A percentile compares a stretch with the other conserved stretches of the same genome.
Evolutionary conservation across 2,329 filamentous ascomycete species (phyloP).

Genomic region (Ophiognomonia clavigignenti-juglandacearum): DNA sequence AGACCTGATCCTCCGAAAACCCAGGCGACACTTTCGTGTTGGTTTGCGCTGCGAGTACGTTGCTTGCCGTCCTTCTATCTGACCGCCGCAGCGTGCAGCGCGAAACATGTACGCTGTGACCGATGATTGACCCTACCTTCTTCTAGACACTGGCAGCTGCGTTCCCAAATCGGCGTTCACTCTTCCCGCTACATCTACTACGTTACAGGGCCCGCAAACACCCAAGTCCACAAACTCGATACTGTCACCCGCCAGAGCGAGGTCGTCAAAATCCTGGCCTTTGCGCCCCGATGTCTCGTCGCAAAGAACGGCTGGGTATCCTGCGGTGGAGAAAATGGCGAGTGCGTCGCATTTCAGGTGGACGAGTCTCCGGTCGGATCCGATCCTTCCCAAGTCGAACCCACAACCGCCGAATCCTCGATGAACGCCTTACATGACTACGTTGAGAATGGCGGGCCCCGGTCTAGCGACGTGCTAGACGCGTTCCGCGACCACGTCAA

Average conservation of each 20-base stretch:
- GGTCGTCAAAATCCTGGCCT: constrained; percentile 66
- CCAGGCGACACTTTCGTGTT: constrained; percentile 61
- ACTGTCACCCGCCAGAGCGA: constrained; percentile 66
- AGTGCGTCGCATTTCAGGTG: constrained; percentile 76
- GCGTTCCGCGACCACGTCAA: constrained; percentile 19
- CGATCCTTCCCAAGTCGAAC: constrained; percentile 21
- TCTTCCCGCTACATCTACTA: constrained; percentile 79
- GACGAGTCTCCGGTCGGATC: constrained; percentile 29
- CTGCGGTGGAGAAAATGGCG: constrained; percentile 81
- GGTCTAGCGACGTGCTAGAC: constrained; percentile 19
- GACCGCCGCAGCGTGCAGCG: constrained; percentile 4
- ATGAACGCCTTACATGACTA: constrained; percentile 18
- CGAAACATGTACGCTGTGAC: no score
- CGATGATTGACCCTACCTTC: no score
- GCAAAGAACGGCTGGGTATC: constrained; percentile 84
- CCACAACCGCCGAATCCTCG: constrained; percentile 28
- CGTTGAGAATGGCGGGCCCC: background rate
- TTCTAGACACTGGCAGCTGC: constrained; percentile 76
- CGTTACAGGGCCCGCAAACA: constrained; percentile 66
- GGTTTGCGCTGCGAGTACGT: constrained; percentile 30
- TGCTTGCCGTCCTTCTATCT: constrained; percentile 59
- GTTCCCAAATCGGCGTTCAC: constrained; percentile 81
- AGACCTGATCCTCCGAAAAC: constrained; percentile 53
- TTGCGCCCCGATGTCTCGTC: constrained; percentile 79
- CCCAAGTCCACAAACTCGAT: constrained; percentile 62